Evolutionary conservation across 2,329 filamentous ascomycete genomes (phyloP), one percentile per base, ranked within the genome.

Genomic region (Ophiocordyceps australis): DNA sequence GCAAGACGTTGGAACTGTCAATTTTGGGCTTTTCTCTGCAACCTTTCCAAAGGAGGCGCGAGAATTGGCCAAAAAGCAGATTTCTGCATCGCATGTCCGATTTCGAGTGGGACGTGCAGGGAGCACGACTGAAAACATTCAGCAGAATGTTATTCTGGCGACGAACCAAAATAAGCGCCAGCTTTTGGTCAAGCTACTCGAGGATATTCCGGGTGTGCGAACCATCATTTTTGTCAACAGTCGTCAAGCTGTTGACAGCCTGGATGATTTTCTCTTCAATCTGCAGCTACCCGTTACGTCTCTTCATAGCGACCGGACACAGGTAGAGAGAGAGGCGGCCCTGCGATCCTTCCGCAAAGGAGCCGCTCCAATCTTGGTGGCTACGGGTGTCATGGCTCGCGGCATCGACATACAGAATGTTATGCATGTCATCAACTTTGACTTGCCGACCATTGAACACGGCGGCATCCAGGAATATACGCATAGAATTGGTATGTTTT

Each of bases 391-490:
- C 26, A 74, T 77, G 26, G 79, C 82, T 42, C 82, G 89, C 38
- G 89, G 89, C 6, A 73, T 94, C 18, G 85, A 95, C 38, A 75
- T 94, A 19, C 69, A 69, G 30, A 82, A 89, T 35, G 75, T 95
- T 5, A 71, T 74, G 57, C 82, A 93, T 35, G 78, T 98, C 32
- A 75, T 98, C 62, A 95, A 98, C 53, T 95, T 74, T 38, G 85
- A 95, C 32, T 57, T 95, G 2, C 86, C 86, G 0, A 71, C 62
- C 5, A 52, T 60, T 22, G 57, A 70, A 1, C 65, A 86, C 38
- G 83, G 82, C n/a, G 86, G 85, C 3, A 92, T 94, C 29, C 73
- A 80, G 25, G 89, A 95, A 46, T 98, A 95, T 39, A 73, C 78
- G 15, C 89, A 98, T 44, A 81, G 89, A 9, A 95, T 95, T 44